phyloP scores from a whole-genome alignment of 352 stramenopile genomes.

The Albugo laibachii region DNA sequence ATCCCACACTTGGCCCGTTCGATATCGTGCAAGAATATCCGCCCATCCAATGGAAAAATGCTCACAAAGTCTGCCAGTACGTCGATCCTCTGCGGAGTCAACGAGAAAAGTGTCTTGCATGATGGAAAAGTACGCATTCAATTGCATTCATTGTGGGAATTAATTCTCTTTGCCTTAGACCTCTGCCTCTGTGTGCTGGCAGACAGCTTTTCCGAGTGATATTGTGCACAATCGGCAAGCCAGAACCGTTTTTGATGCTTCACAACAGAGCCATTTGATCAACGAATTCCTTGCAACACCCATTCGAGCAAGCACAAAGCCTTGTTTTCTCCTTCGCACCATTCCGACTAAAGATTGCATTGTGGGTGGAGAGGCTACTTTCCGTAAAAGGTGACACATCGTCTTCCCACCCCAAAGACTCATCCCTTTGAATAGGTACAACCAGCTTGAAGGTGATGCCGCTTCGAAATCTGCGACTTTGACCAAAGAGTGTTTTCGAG shows the following conservation, averaged over 20 bases:
- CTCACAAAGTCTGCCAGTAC: not conserved
- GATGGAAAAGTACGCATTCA: not conserved
- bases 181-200: not conserved
- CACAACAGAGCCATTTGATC: constrained; percentile 59
- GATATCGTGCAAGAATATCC: not conserved
- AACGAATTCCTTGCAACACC: constrained; percentile 41
- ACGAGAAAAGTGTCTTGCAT: not conserved
- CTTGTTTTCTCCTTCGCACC: constrained; percentile 51
- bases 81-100: not conserved
- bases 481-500: constrained; percentile 28
- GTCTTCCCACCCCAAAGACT: not conserved
- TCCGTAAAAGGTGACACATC: constrained; percentile 33
- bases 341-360: constrained; percentile 40
- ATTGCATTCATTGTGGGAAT: not conserved
- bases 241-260: constrained; percentile 51
- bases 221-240: constrained; percentile 36
- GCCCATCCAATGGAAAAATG: not conserved
- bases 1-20: not conserved
- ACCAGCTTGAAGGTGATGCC: constrained; percentile 19
- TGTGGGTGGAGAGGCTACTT: constrained; percentile 69
- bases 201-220: not conserved
- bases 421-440: constrained; percentile 6
- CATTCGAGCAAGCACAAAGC: constrained; percentile 30
- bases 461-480: constrained; percentile 19
- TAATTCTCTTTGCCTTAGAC: not conserved